These are phyloP conservation scores for Scleromitrula shiraiana DNA, from an alignment of 2,329 filamentous ascomycete species.

Conservation along the genomic window DNA sequence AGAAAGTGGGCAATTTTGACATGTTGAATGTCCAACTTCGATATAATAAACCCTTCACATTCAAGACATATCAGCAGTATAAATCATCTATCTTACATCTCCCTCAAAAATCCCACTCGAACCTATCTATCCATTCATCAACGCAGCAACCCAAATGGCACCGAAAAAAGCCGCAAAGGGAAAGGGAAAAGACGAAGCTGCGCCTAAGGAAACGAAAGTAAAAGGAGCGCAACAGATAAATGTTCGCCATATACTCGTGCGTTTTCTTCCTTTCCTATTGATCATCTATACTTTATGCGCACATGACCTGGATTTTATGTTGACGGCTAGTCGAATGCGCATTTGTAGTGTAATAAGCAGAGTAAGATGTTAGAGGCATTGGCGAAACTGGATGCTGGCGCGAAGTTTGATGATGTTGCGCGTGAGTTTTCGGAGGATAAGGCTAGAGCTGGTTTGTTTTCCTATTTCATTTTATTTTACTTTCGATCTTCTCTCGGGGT, in stretches of 20 bases:
- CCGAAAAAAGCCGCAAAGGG: slow-evolving; percentile 22
- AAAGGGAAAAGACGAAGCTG: slow-evolving; percentile 30
- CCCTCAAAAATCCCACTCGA: background rate
- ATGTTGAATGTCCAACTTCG: too few species aligned
- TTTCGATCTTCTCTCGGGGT: background rate
- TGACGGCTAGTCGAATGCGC: background rate
- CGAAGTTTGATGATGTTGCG: slow-evolving; percentile 69
- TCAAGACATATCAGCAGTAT: too few species aligned
- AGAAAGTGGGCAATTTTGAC: too few species aligned
- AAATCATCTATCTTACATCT: background rate
- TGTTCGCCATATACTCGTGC: slow-evolving; percentile 56
- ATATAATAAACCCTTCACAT: too few species aligned
- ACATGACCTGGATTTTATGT: slow-evolving; percentile 1
- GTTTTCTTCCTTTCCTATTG: background rate
- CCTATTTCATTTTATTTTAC: background rate
- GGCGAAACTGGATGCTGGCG: slow-evolving; percentile 55
- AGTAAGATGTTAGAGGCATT: slow-evolving; percentile 70
- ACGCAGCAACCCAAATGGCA: slow-evolving; percentile 27
- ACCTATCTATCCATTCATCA: slow-evolving; percentile 9
- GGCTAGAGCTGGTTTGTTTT: slow-evolving; percentile 49
- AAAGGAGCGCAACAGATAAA: slow-evolving; percentile 64
- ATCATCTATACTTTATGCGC: too few species aligned
- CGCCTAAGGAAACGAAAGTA: slow-evolving; percentile 34
- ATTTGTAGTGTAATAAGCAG: slow-evolving; percentile 59
- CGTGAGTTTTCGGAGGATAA: slow-evolving; percentile 70